Evolutionary conservation across 1,284 basidiomycete species (phyloP), one percentile per base, ranked within the genome.

Genomic region (Omphalotus olearius): DNA sequence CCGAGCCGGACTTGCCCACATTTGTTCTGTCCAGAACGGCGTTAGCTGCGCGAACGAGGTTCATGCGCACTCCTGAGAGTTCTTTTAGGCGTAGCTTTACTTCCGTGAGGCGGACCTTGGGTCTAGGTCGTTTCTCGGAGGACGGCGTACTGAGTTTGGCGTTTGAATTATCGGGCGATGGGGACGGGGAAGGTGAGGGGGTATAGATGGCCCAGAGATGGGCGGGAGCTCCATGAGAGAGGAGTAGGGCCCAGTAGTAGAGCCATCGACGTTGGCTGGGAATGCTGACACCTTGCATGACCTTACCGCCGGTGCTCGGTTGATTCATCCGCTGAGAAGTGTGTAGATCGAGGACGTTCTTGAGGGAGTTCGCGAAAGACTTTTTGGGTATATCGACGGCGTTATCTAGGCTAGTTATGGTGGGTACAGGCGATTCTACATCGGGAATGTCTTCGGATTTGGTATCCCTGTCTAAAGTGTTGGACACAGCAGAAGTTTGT

Each of bases 231-330:
- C 76, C 74, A 42, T 75, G 69, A 1, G 76, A 69, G 26, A 89
- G 71, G n/a, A 86, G 59, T 4, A 82, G 71, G 1, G 83, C 80
- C 86, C 85, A 89, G 61, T 89, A 89, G 57, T 78, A 75, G 11
- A 90, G 67, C 75, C 82, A 90, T 11, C 87, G 76, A 4, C 79
- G 74, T 63, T 89, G 88, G 54, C 82, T 85, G 0, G 87, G 85
- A 56, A 90, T 88, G 58, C 83, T 88, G 35, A 89, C 83, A 14
- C 86, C 86, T 62, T 79, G 80, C 59, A 79, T 81, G 17, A 63
- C 59, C 56, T 79, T 82, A 54, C 70, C 70, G 54, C 61, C 55
- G 38, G 62, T 51, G 16, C 71, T 69, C 2, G 72, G 66, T 2
- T 71, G 60, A 58, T 81, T 85, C 87, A 90, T 90, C 6, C 87